Percentiles rank a stretch among this genome's conserved stretches.
These are phyloP conservation scores for Zasmidium citrigriseum DNA, from an alignment of 2,329 filamentous ascomycete species.

Conservation along the genomic window DNA sequence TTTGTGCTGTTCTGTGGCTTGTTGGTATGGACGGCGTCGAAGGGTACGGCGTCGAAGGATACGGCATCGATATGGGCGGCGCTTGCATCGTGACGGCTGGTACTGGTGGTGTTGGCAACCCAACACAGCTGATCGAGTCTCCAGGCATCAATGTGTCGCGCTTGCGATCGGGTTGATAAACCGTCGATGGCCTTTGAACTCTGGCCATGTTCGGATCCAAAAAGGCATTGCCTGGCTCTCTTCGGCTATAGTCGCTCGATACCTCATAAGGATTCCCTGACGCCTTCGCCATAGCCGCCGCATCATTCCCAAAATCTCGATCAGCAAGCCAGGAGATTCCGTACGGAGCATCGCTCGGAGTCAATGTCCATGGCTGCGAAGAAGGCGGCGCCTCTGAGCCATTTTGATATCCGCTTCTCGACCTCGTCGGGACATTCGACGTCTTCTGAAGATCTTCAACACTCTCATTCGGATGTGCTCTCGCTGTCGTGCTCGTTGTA, in stretches of 20 bases:
- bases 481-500: no score
- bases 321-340: neutral
- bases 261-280: neutral
- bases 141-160: neutral
- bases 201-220: neutral
- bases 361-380: neutral
- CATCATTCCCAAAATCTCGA: neutral
- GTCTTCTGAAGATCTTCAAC: neutral
- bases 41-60: no score
- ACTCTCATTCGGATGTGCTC: neutral
- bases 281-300: neutral
- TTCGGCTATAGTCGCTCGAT: neutral
- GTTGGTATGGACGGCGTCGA: neutral
- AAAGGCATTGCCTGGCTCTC: neutral
- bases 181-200: neutral
- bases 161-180: neutral
- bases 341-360: slow-evolving; percentile 1
- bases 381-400: neutral
- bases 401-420: neutral
- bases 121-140: slow-evolving; percentile 3
- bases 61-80: no score
- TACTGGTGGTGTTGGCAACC: no score
- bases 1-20: neutral
- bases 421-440: neutral
- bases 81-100: no score